Conservation (phyloP, 2,329 filamentous ascomycete species). For the Fusarium sp. region DNA sequence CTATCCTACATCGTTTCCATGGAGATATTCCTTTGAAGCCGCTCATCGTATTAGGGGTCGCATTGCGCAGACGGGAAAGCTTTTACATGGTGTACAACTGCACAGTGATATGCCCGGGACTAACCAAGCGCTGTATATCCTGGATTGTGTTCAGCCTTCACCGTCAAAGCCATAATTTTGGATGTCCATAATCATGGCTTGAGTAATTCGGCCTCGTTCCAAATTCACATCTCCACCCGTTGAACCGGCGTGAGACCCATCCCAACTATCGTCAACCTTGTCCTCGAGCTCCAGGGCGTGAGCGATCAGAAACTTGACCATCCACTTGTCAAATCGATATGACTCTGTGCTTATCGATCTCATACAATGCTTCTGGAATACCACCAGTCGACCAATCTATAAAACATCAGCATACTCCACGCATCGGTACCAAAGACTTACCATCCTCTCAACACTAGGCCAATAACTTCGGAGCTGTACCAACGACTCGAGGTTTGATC, state of each 20-base stretch:
- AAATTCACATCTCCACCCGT: constrained; percentile 15
- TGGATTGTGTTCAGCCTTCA: not conserved
- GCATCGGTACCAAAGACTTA: constrained; percentile 3
- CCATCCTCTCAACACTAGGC: constrained; percentile 54
- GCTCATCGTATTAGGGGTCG: too few species aligned
- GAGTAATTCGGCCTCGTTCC: constrained; percentile 39
- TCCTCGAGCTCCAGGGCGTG: constrained; percentile 51
- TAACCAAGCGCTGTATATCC: too few species aligned
- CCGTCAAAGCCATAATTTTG: constrained; percentile 13
- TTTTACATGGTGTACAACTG: fast-evolving
- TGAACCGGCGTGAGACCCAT: not conserved
- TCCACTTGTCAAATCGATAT: constrained; percentile 62
- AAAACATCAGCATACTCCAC: not conserved
- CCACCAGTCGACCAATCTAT: constrained; percentile 52
- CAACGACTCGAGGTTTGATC: constrained; percentile 52
- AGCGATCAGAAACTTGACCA: constrained; percentile 59
- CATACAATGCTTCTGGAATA: constrained; percentile 53
- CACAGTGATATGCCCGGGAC: too few species aligned
- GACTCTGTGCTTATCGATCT: constrained; percentile 47
- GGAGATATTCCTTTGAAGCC: too few species aligned
- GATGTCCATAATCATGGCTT: constrained; percentile 44
- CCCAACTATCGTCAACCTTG: constrained; percentile 49
- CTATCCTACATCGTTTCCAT: too few species aligned
- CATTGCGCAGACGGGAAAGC: too few species aligned
- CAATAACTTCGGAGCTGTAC: constrained; percentile 52